These are phyloP conservation scores for Chalciporus piperatus DNA, from an alignment of 768 basidiomycete genomes.

Conservation along the genomic window DNA sequence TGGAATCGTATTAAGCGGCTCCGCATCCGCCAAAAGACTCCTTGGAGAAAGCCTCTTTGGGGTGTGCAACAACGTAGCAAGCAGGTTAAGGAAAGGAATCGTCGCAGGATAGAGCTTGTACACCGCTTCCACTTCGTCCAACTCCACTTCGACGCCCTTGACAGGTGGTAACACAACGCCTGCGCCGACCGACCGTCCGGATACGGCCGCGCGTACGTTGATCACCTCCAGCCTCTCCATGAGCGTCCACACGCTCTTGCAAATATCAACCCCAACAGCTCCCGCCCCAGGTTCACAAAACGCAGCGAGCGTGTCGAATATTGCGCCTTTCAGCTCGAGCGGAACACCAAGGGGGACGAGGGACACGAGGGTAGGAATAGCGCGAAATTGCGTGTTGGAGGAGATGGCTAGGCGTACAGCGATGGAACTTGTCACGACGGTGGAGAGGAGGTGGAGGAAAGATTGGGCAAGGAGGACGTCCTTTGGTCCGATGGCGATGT, in stretches of 20 bases:
- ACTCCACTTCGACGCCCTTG: slow-evolving; percentile 81
- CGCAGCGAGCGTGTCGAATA: slow-evolving; percentile 77
- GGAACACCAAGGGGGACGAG: slow-evolving; percentile 81
- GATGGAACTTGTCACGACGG: slow-evolving; percentile 71
- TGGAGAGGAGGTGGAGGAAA: slow-evolving; percentile 76
- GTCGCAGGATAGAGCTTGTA: slow-evolving; percentile 84
- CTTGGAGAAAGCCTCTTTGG: slow-evolving; percentile 67
- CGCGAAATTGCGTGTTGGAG: slow-evolving; percentile 74
- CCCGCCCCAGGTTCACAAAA: slow-evolving; percentile 85
- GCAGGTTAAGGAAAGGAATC: slow-evolving; percentile 80
- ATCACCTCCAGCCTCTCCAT: slow-evolving; percentile 86
- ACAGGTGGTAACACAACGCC: slow-evolving; percentile 45
- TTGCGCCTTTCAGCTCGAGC: slow-evolving; percentile 83
- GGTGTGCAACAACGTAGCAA: slow-evolving; percentile 81
- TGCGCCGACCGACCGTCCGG: slow-evolving; percentile 24
- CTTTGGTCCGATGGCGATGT: slow-evolving; percentile 53
- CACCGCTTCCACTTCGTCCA: slow-evolving; percentile 83
- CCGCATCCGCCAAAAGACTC: slow-evolving; percentile 55
- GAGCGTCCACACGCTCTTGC: slow-evolving; percentile 75
- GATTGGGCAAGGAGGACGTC: slow-evolving; percentile 78
- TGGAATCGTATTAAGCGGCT: slow-evolving; percentile 71
- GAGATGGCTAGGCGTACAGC: slow-evolving; percentile 77
- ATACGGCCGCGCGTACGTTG: slow-evolving; percentile 57
- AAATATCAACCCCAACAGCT: slow-evolving; percentile 69
- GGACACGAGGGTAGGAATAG: slow-evolving; percentile 74